Conservation (phyloP, 1,284 basidiomycete genomes). For the Tilletia horrida region DNA sequence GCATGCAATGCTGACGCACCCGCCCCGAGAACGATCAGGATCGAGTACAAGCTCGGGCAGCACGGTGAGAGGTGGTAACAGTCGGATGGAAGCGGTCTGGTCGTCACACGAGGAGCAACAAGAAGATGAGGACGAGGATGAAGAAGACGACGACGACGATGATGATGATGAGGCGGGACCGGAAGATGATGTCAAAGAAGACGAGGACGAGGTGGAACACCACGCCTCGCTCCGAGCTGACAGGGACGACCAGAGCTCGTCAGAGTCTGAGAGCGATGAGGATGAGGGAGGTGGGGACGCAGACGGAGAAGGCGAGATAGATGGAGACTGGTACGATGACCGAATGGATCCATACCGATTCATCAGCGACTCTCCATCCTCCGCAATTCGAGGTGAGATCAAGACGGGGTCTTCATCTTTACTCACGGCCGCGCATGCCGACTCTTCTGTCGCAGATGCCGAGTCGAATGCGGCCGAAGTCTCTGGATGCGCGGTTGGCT, state of each 20-base stretch:
- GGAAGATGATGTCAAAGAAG: neutral
- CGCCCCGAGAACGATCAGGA: neutral
- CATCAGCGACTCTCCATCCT: neutral
- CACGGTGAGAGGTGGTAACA: neutral
- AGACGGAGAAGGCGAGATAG: neutral
- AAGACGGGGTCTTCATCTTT: neutral
- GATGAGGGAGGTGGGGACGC: neutral
- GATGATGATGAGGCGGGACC: neutral
- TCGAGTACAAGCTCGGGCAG: constrained; percentile 12
- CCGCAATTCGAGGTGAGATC: neutral
- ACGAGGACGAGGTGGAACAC: neutral
- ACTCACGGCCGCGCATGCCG: neutral
- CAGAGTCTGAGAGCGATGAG: neutral
- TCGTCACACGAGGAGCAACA: neutral
- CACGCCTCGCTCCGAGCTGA: neutral
- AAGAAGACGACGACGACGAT: neutral
- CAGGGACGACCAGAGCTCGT: neutral
- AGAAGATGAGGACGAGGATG: neutral
- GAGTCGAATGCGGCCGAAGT: constrained; percentile 3
- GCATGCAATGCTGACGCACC: constrained; percentile 12
- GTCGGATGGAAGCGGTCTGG: neutral
- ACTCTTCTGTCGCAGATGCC: neutral
- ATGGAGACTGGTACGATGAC: neutral
- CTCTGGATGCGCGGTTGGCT: neutral
- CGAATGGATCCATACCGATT: constrained; percentile 4